Evolutionary conservation across 2,329 filamentous ascomycete species (phyloP).

Genomic region (Teratosphaeria destructans): DNA sequence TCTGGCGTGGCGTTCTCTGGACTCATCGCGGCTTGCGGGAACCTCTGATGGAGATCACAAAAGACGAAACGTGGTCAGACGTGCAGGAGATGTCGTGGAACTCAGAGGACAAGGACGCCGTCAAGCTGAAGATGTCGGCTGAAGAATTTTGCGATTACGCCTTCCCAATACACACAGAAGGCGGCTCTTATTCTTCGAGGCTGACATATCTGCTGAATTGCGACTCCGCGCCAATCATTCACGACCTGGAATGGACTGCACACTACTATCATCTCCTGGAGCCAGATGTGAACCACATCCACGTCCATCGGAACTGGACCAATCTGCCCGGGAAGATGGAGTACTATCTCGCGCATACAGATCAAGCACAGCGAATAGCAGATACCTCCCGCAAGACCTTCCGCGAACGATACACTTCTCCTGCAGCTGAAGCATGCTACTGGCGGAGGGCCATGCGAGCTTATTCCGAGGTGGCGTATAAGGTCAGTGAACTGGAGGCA

Average conservation of each 20-base stretch:
- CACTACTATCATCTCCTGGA: slow-evolving; percentile 23
- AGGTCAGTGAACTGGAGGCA: background rate
- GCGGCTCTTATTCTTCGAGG: slow-evolving; percentile 26
- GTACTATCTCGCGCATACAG: slow-evolving; percentile 13
- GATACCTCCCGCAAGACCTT: slow-evolving; percentile 18
- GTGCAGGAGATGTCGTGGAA: slow-evolving; percentile 16
- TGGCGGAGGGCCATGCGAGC: slow-evolving; percentile 21
- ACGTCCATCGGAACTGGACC: slow-evolving; percentile 19
- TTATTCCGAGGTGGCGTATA: slow-evolving; percentile 11
- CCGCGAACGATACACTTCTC: slow-evolving; percentile 13
- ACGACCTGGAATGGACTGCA: slow-evolving; percentile 22
- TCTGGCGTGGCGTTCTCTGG: slow-evolving; percentile 37
- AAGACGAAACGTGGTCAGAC: slow-evolving; percentile 35
- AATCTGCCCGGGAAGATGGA: slow-evolving; percentile 19
- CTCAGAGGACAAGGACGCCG: background rate
- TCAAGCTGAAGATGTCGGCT: slow-evolving; percentile 4
- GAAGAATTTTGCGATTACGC: slow-evolving; percentile 21
- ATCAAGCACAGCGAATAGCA: slow-evolving; percentile 16
- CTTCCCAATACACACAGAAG: slow-evolving; percentile 25
- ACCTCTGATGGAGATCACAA: slow-evolving; percentile 21
- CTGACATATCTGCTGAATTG: slow-evolving; percentile 27
- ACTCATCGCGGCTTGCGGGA: slow-evolving; percentile 15
- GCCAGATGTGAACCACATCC: slow-evolving; percentile 22
- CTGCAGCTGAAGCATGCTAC: slow-evolving; percentile 21
- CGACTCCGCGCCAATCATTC: slow-evolving; percentile 21